Evolutionary conservation across 2,329 filamentous ascomycete species (phyloP), one percentile per base, ranked within the genome.

Genomic region (Diaporthe aspalathi): DNA sequence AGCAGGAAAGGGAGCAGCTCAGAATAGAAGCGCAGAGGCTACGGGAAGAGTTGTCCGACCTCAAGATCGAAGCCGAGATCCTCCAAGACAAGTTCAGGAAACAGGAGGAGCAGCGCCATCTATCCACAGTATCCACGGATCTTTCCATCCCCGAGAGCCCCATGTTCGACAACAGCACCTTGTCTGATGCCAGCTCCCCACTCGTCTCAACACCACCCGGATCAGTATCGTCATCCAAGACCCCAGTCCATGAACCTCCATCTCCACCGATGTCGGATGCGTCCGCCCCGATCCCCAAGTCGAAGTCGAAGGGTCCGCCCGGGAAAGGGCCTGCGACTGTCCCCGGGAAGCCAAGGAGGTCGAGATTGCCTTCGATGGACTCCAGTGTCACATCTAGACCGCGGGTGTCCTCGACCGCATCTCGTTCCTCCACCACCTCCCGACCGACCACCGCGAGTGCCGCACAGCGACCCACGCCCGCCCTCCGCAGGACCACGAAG

Each of bases 41-140:
- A 73, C 91, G 94, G 49, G 95, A 98, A 78, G 96, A 99, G 80
- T 86, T 98, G 16, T 93, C 93, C 7, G 96, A 99, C 80, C 87
- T 98, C 76, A 97, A 94, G 85, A 94, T 99, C 74, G 96, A 99
- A 83, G 92, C 93, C 72, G 96, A 98, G 79, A 96, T 99, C 77
- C 89, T 95, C 77, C 92, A 96, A 78, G 94, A 97, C 86, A 98
- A 98, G 87, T 86, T 98, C 78, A 93, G 93, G 79, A 93, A 95
- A 81, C 85, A 89, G 54, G 87, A 89, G 74, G 75, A 79, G 27
- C 63, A 65, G 20, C 87, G 89, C 62, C 88, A 91, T 75, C 80
- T 91, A 27, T 89, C 88, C 49, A 80, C 84, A 73, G 86, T 91
- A 66, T 88, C 88, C 16, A 91, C 89, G 73, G 88, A 91, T 76